Percentiles rank a stretch among this genome's conserved stretches.
phyloP scores from a whole-genome alignment of 2,329 filamentous ascomycete species.

The Ilyonectria robusta region DNA sequence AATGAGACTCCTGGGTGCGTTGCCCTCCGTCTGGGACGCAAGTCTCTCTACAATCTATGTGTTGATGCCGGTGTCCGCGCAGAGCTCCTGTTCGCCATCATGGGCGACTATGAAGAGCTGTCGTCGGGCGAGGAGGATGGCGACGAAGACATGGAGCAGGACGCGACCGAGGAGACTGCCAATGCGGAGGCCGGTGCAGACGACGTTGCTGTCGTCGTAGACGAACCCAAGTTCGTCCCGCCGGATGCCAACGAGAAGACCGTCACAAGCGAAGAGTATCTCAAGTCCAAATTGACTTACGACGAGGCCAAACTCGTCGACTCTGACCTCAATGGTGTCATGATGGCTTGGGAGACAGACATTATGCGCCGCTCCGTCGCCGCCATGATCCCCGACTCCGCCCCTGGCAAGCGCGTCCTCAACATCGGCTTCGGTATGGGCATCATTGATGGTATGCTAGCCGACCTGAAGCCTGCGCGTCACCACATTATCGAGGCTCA shows the following conservation, averaged over 20 bases:
- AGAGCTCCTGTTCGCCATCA: constrained; percentile 85
- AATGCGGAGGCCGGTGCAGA: constrained; percentile 52
- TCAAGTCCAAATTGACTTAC: constrained; percentile 77
- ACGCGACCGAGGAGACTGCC: constrained; percentile 58
- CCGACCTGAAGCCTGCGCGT: constrained; percentile 73
- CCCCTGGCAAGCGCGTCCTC: constrained; percentile 76
- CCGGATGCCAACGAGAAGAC: constrained; percentile 57
- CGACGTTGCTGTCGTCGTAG: constrained; percentile 48
- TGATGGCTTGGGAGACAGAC: constrained; percentile 93
- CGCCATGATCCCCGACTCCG: constrained; percentile 67
- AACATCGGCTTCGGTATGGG: constrained; percentile 95
- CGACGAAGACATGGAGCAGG: constrained; percentile 64
- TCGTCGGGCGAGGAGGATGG: constrained; percentile 68
- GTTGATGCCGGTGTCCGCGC: constrained; percentile 93
- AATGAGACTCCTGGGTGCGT: constrained; percentile 94
- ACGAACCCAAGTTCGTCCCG: constrained; percentile 51
- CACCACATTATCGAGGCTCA: constrained; percentile 94
- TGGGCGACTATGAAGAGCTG: constrained; percentile 86
- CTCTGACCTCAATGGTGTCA: constrained; percentile 83
- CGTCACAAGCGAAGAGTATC: constrained; percentile 77
- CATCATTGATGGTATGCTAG: constrained; percentile 85
- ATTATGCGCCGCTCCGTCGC: constrained; percentile 87
- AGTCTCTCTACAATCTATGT: constrained; percentile 82
- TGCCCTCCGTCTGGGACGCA: constrained; percentile 78
- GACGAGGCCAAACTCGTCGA: constrained; percentile 79